These are phyloP conservation scores for Dendrobium chrysotoxum DNA, from an alignment of 106 monocot genomes.

Conservation along the genomic window DNA sequence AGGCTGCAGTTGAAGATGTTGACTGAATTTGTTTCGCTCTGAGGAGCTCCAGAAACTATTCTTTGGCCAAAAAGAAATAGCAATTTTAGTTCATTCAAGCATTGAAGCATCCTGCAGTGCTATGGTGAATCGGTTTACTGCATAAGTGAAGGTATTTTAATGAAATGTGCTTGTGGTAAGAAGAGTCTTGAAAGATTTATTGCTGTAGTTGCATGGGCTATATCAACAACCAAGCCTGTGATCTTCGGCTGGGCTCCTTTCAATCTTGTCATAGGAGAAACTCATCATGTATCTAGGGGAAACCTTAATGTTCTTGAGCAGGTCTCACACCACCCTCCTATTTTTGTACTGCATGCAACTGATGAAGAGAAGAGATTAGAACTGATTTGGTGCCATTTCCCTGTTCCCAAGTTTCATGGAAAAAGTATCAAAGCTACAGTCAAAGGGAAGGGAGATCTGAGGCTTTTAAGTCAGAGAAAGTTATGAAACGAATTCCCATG, in stretches of 20 bases:
- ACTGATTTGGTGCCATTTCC: slow-evolving; percentile 71
- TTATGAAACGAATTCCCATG: slow-evolving; percentile 72
- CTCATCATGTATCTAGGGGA: slow-evolving; percentile 83
- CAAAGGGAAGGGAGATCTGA: slow-evolving; percentile 57
- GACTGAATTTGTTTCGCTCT: no score
- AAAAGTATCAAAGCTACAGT: slow-evolving; percentile 53
- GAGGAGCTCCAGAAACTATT: no score
- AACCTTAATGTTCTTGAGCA: slow-evolving; percentile 60
- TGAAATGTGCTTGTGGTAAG: slow-evolving; percentile 41
- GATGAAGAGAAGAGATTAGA: slow-evolving; percentile 50
- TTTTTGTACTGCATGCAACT: slow-evolving; percentile 78
- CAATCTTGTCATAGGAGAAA: slow-evolving; percentile 92
- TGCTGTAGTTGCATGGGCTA: slow-evolving; percentile 76
- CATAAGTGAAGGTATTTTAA: slow-evolving; percentile 40
- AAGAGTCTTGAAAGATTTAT: slow-evolving; percentile 61
- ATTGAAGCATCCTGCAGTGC: no score
- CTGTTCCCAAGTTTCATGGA: slow-evolving; percentile 67
- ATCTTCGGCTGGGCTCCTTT: slow-evolving; percentile 80
- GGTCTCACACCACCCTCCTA: slow-evolving; percentile 92
- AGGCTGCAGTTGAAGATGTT: no score
- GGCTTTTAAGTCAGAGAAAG: slow-evolving; percentile 47
- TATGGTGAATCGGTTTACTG: slow-evolving; percentile 85
- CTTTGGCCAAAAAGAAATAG: no score
- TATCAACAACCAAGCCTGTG: slow-evolving; percentile 65
- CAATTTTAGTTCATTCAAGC: no score